Evolutionary conservation across 768 basidiomycete species (phyloP), one percentile per base, ranked within the genome.

Genomic region (Hemileccinum impolitum): DNA sequence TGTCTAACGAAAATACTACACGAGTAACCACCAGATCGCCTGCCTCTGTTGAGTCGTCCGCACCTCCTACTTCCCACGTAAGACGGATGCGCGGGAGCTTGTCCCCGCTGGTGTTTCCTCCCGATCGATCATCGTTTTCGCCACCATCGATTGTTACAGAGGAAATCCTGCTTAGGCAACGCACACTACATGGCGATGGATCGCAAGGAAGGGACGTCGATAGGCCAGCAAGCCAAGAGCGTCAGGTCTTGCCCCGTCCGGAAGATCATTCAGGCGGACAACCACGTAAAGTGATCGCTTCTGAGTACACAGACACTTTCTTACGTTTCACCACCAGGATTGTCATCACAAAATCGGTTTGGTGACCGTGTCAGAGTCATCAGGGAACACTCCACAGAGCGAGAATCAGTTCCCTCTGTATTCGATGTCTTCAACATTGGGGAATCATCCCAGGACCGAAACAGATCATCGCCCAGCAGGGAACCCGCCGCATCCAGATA

Each of bases 391-490:
- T 51, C 53, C 6, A n/a, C 23, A 12, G 61, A 64, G 18, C 57
- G 54, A 36, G 65, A 56, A 23, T 41, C 58, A 2, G 55, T 54
- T 15, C 64, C 54, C 3, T 61, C 64, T 17, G 59, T 66, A 2
- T 68, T 66, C 19, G 61, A 66, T 43, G 55, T 68, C 41, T 66
- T 67, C 44, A 54, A 61, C 26, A 53, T 67, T 9, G 50, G 43
- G 3, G 62, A 61, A 19, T 51, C 57, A 10, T 41, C 57, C 19
- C 61, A 54, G n/a, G 56, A 59, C 13, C 45, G 49, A 38, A 52
- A 39, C 25, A 53, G 64, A 41, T 50, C 48, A 23, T 51, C 53
- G 0, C 31, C 53, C 13, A 38, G 39, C 12, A 50, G 54, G 49
- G 56, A 56, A 38, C 39, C 48, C 39, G 32, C 17, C 10, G 15